Evolutionary conservation across 805 yeast genomes (phyloP).

Genomic region (Saccharomycopsis schoenii): DNA sequence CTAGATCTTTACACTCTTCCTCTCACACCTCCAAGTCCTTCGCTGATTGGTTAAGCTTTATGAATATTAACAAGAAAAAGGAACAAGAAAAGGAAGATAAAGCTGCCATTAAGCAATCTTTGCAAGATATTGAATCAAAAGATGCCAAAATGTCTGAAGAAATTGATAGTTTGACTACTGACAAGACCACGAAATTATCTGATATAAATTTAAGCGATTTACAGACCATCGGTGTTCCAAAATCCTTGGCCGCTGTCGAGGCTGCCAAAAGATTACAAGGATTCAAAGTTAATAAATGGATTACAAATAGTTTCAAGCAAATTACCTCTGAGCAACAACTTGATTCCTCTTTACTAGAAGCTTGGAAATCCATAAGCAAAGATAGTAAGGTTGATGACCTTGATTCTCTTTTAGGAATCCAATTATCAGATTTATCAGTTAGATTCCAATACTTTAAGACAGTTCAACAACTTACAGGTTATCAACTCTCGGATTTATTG

Average conservation of each 20-base stretch:
- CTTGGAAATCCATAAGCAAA: constrained; percentile 7
- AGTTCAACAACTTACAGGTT: constrained; percentile 12
- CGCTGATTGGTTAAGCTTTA: constrained; percentile 10
- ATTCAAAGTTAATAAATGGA: constrained; percentile 14
- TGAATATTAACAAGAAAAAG: constrained; percentile 9
- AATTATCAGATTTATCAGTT: constrained; percentile 4
- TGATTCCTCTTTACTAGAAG: constrained; percentile 5
- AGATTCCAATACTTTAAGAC: constrained; percentile 15
- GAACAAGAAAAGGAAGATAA: constrained; percentile 3
- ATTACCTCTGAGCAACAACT: constrained; percentile 7
- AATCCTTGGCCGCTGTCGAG: constrained; percentile 9
- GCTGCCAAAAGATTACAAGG: constrained; percentile 6
- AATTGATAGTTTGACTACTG: constrained; percentile 1
- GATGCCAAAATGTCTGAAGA: constrained; percentile 6
- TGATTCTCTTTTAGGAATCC: neutral
- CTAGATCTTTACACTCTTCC: constrained; percentile 5
- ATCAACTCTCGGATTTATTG: constrained; percentile 13
- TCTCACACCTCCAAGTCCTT: neutral
- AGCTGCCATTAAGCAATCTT: constrained; percentile 2
- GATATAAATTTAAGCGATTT: neutral
- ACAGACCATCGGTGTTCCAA: constrained; percentile 17
- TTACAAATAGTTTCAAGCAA: constrained; percentile 3
- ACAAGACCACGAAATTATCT: neutral
- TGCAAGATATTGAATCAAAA: constrained; percentile 7
- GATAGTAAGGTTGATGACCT: neutral